Evolutionary conservation across 108 stramenopile species (phyloP).

Genomic region (Pelagomonas calceolata): DNA sequence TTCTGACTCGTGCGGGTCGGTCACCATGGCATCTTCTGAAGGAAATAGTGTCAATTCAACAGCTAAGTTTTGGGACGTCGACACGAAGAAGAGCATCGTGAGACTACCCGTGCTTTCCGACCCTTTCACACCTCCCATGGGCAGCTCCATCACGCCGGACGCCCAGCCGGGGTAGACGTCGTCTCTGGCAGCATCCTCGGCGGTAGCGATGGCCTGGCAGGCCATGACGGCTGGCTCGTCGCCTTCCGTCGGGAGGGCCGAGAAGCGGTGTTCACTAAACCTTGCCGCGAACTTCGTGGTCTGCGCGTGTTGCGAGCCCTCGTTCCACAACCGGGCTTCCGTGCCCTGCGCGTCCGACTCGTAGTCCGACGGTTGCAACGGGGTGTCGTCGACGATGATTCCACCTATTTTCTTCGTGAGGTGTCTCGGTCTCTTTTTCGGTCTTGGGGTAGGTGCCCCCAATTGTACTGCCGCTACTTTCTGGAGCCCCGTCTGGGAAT

Average conservation of each 20-base stretch:
- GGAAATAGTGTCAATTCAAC: constrained; percentile 73
- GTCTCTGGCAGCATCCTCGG: constrained; percentile 39
- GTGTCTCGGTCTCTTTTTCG: background rate
- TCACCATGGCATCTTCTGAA: constrained; percentile 35
- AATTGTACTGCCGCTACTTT: constrained; percentile 28
- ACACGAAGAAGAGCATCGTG: constrained; percentile 74
- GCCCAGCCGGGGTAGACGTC: constrained; percentile 62
- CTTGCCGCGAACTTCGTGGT: background rate
- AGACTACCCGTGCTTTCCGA: constrained; percentile 71
- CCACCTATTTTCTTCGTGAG: background rate
- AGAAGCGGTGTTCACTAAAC: background rate
- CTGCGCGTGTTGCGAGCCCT: background rate
- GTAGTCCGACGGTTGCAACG: too few species aligned
- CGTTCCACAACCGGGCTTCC: background rate
- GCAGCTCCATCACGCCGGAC: constrained; percentile 65
- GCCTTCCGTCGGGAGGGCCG: background rate
- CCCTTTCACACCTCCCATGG: constrained; percentile 75
- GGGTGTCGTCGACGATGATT: too few species aligned
- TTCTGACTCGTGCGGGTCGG: constrained; percentile 53
- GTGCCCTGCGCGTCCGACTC: background rate
- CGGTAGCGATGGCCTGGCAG: constrained; percentile 68
- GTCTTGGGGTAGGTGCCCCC: background rate
- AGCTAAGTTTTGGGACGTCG: constrained; percentile 52
- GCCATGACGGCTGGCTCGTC: too few species aligned
- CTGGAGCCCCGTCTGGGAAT: constrained; percentile 38